These are phyloP conservation scores for Vitis hybrid DNA, from an alignment of 177 flowering plant genomes.

Conservation along the genomic window DNA sequence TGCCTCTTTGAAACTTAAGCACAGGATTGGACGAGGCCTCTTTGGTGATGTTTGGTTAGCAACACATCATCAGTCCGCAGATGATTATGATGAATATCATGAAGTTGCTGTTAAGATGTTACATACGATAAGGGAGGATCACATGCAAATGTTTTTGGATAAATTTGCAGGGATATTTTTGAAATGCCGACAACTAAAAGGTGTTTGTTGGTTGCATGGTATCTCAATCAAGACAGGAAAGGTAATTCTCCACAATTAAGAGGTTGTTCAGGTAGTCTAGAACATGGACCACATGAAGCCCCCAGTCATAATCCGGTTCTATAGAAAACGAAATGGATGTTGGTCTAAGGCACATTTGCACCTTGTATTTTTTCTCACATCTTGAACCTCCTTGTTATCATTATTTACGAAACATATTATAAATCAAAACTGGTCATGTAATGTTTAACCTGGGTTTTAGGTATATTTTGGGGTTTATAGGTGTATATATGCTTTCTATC, in stretches of 20 bases:
- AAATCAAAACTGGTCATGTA: too few species aligned
- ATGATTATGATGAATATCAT: conserved; percentile 73
- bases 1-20: conserved; percentile 58
- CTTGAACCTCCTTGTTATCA: too few species aligned
- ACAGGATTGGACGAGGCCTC: conserved; percentile 82
- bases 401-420: too few species aligned
- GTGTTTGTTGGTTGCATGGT: conserved; percentile 77
- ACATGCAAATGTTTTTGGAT: conserved; percentile 41
- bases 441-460: conserved; percentile 2
- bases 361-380: too few species aligned
- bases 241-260: conserved; percentile 27
- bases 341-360: too few species aligned
- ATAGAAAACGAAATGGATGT: too few species aligned
- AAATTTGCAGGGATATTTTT: conserved; percentile 56
- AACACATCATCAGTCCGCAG: conserved; percentile 70
- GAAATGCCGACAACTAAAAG: conserved; percentile 41
- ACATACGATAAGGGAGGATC: conserved; percentile 62
- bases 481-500: not conserved
- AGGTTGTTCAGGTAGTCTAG: too few species aligned
- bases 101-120: conserved; percentile 91
- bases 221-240: conserved; percentile 60
- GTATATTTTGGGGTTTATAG: not conserved
- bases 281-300: too few species aligned
- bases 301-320: too few species aligned
- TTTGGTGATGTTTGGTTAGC: conserved; percentile 95